A percentile compares a stretch with the other conserved stretches of the same genome.
Conservation (phyloP, 805 yeast genomes). For the Wickerhamomyces alni region DNA sequence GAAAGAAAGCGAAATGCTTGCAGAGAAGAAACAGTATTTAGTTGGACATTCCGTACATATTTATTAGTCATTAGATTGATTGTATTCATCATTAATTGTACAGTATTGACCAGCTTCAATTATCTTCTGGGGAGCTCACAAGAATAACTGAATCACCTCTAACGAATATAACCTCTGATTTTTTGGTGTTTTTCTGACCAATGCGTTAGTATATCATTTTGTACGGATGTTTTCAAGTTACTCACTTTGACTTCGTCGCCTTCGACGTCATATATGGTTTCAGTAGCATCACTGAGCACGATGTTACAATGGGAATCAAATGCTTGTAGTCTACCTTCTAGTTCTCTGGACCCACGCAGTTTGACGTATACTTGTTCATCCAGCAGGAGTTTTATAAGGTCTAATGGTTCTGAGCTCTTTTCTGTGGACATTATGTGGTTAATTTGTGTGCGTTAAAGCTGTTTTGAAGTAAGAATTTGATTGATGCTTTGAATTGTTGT, state of each 20-base stretch:
- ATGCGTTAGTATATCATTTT: too few relatives aligned
- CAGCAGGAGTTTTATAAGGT: slow-evolving; percentile 74
- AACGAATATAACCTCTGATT: slow-evolving; percentile 85
- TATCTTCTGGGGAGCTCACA: slow-evolving; percentile 46
- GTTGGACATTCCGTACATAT: background rate
- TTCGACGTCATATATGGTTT: slow-evolving; percentile 60
- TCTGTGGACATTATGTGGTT: slow-evolving; percentile 9
- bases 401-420: slow-evolving; percentile 68
- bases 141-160: slow-evolving; percentile 97
- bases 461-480: too few relatives aligned
- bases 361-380: slow-evolving; percentile 87
- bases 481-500: too few relatives aligned
- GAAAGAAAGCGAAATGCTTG: slow-evolving; percentile 25
- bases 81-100: slow-evolving; percentile 2
- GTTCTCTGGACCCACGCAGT: slow-evolving; percentile 89
- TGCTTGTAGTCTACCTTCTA: slow-evolving; percentile 86
- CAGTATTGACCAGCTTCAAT: slow-evolving; percentile 6
- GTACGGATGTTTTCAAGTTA: too few relatives aligned
- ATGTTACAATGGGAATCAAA: slow-evolving; percentile 96
- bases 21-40: slow-evolving; percentile 63
- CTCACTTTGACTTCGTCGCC: slow-evolving; percentile 38
- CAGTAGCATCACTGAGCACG: slow-evolving; percentile 89
- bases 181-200: slow-evolving; percentile 43
- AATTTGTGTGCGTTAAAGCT: background rate
- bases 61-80: background rate